phyloP scores from a whole-genome alignment of 805 yeast genomes.

The Millerozyma miso region DNA sequence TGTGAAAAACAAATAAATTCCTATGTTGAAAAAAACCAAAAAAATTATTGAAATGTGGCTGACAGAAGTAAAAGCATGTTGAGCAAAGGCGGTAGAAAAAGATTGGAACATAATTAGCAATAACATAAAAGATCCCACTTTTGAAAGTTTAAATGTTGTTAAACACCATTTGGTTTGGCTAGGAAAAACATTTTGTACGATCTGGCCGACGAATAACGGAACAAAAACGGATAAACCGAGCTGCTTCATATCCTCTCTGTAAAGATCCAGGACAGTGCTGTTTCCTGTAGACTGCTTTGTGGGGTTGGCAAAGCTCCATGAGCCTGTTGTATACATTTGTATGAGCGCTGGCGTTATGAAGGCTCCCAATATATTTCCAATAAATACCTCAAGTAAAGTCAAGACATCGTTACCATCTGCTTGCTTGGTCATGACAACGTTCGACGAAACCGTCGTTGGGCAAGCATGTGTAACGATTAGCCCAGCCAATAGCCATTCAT shows the following conservation, averaged over 20 bases:
- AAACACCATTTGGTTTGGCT: slow-evolving; percentile 58
- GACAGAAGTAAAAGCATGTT: slow-evolving; percentile 69
- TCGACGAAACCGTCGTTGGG: slow-evolving; percentile 89
- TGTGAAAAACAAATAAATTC: slow-evolving; percentile 75
- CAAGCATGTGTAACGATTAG: slow-evolving; percentile 78
- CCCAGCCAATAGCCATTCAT: slow-evolving; percentile 77
- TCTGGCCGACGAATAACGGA: slow-evolving; percentile 87
- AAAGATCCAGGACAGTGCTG: slow-evolving; percentile 51
- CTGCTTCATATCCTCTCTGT: slow-evolving; percentile 79
- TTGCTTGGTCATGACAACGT: slow-evolving; percentile 84
- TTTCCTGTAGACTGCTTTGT: slow-evolving; percentile 43
- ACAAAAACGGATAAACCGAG: slow-evolving; percentile 79
- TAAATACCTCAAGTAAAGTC: slow-evolving; percentile 77
- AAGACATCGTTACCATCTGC: slow-evolving; percentile 81
- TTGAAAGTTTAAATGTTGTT: slow-evolving; percentile 54
- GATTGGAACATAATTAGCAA: slow-evolving; percentile 73
- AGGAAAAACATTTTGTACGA: slow-evolving; percentile 66
- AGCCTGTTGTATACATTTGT: slow-evolving; percentile 59
- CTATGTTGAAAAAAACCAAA: slow-evolving; percentile 78
- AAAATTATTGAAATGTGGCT: slow-evolving; percentile 67
- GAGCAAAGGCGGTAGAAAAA: slow-evolving; percentile 83
- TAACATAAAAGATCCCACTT: slow-evolving; percentile 78
- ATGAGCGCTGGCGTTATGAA: slow-evolving; percentile 82
- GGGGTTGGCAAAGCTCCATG: slow-evolving; percentile 81
- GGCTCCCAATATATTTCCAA: slow-evolving; percentile 83